Evolutionary conservation across 345 rosid genomes (phyloP).

Genomic region (Melastoma malabathricum): DNA sequence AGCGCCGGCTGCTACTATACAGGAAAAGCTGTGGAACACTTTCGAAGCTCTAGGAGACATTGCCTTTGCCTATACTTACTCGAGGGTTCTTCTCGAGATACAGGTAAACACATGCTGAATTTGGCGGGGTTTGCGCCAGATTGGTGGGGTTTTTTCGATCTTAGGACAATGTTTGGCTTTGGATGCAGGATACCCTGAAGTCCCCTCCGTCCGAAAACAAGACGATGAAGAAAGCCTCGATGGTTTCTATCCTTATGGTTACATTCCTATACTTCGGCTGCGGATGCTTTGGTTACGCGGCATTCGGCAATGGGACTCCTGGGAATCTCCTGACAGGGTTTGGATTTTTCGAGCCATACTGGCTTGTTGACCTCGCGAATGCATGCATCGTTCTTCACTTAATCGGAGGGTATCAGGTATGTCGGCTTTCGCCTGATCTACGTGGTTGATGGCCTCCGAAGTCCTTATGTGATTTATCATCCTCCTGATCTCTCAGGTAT

Average conservation of each 20-base stretch:
- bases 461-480: too few species aligned
- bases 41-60: conserved; percentile 12
- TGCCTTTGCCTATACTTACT: conserved; percentile 16
- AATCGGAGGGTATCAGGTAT: conserved; percentile 50
- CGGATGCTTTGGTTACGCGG: conserved; percentile 31
- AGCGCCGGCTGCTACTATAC: not conserved
- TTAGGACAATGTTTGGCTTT: not conserved
- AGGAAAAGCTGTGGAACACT: conserved; percentile 5
- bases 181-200: conserved; percentile 27
- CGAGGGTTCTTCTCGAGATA: conserved; percentile 8
- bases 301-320: conserved; percentile 21
- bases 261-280: conserved; percentile 29
- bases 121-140: too few species aligned
- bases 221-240: conserved; percentile 26
- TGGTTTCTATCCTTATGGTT: conserved; percentile 10
- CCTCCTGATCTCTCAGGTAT: too few species aligned
- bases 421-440: too few species aligned
- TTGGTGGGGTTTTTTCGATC: too few species aligned
- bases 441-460: too few species aligned
- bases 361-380: conserved; percentile 38
- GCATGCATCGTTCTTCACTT: conserved; percentile 33
- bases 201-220: conserved; percentile 25
- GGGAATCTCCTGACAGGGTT: conserved; percentile 33
- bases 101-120: conserved; percentile 5
- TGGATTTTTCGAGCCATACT: conserved; percentile 29